Percentiles rank a stretch among this genome's conserved stretches.
Evolutionary conservation across 73 alveolate genomes (phyloP).

Genomic region (Paramecium sonneborni): DNA sequence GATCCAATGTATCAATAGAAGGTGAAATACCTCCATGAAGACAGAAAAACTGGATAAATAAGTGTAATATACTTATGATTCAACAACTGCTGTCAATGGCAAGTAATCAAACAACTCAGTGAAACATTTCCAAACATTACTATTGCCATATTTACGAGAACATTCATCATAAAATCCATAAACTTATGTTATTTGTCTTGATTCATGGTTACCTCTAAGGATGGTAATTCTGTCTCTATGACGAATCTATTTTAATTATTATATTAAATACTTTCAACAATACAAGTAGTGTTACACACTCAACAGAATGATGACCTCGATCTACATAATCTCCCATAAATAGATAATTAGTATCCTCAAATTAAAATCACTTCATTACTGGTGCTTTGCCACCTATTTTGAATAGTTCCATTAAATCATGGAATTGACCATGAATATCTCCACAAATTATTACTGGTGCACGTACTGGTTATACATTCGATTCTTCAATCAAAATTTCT

Average conservation of each 20-base stretch:
- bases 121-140: conserved; percentile 87
- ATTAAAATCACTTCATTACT: background rate
- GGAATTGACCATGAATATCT: conserved; percentile 88
- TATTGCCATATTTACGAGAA: conserved; percentile 83
- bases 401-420: conserved; percentile 83
- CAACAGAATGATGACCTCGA: conserved; percentile 90
- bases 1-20: conserved; percentile 60
- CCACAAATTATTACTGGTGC: conserved; percentile 91
- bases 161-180: conserved; percentile 96
- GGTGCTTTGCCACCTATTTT: conserved; percentile 75
- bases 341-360: conserved; percentile 80
- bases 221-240: conserved; percentile 77
- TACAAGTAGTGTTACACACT: conserved; percentile 80
- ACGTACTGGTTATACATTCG: conserved; percentile 76
- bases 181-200: conserved; percentile 88
- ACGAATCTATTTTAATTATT: conserved; percentile 11
- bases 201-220: conserved; percentile 88
- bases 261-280: conserved; percentile 81
- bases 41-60: conserved; percentile 47
- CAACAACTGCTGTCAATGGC: conserved; percentile 93
- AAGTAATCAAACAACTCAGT: conserved; percentile 88
- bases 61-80: conserved; percentile 19
- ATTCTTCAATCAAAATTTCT: conserved; percentile 85
- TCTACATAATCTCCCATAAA: conserved; percentile 94
- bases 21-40: conserved; percentile 82